phyloP scores from a whole-genome alignment of 2,329 filamentous ascomycete species.

The Colletotrichum tropicicola region DNA sequence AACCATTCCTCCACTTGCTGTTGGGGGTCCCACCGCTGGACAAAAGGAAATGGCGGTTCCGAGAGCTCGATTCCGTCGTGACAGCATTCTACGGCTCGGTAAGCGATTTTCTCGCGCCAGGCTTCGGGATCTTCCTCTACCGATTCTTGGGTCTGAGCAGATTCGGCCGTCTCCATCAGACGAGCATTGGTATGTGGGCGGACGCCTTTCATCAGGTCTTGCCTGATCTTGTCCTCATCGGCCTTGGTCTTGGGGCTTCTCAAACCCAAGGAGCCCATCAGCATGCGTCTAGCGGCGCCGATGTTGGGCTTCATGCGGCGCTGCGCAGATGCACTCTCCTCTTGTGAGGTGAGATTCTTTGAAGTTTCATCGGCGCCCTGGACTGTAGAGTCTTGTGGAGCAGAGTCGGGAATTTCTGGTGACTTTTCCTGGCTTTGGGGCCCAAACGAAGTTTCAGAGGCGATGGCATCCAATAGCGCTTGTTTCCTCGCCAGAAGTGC shows the following conservation, averaged over 20 bases:
- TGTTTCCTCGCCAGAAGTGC: constrained; percentile 50
- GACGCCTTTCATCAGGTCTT: constrained; percentile 65
- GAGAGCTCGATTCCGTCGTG: constrained; percentile 74
- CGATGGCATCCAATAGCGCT: constrained; percentile 45
- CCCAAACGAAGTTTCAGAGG: constrained; percentile 6
- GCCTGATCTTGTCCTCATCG: constrained; percentile 71
- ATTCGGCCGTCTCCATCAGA: constrained; percentile 29
- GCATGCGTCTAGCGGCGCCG: constrained; percentile 70
- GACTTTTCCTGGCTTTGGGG: not conserved
- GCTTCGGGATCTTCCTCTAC: constrained; percentile 61
- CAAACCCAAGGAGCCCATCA: constrained; percentile 78
- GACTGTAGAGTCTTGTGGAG: not conserved
- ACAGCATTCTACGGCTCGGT: constrained; percentile 86
- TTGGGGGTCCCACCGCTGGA: constrained; percentile 87
- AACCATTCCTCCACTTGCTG: constrained; percentile 59
- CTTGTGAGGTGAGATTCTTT: not conserved
- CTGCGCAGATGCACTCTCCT: constrained; percentile 29
- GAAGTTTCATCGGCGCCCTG: not conserved
- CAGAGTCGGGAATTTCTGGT: not conserved
- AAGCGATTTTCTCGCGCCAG: constrained; percentile 79
- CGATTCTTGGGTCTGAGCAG: constrained; percentile 11
- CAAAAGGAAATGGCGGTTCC: constrained; percentile 87
- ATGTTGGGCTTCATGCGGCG: constrained; percentile 53
- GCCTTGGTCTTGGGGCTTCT: constrained; percentile 73
- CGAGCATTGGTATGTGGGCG: constrained; percentile 41